These are phyloP conservation scores for Leccinum subgranulosum DNA, from an alignment of 768 basidiomycete genomes.

Conservation along the genomic window DNA sequence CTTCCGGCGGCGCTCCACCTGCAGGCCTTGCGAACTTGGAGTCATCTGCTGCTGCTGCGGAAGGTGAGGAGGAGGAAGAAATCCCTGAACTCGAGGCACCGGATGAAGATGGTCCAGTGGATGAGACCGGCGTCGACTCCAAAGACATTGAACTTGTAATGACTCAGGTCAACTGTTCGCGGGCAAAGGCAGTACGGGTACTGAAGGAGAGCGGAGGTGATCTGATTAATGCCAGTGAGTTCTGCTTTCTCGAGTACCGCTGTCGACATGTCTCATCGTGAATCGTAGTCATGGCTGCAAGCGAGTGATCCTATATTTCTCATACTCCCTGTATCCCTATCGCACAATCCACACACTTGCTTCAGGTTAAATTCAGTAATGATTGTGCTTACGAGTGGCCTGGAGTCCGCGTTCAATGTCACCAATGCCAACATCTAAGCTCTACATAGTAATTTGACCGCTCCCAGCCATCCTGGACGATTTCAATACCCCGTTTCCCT, in stretches of 20 bases:
- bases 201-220: constrained; percentile 92
- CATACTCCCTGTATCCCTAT: constrained; percentile 32
- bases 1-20: constrained; percentile 43
- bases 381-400: constrained; percentile 4
- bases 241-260: neutral
- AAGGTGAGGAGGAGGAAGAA: constrained; percentile 69
- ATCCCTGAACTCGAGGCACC: constrained; percentile 80
- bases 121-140: constrained; percentile 86
- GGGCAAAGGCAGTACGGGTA: constrained; percentile 88
- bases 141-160: constrained; percentile 97
- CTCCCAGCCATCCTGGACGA: constrained; percentile 80
- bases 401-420: constrained; percentile 10
- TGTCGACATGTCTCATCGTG: constrained; percentile 10
- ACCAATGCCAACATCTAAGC: constrained; percentile 55
- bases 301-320: constrained; percentile 57
- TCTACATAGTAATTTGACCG: constrained; percentile 88
- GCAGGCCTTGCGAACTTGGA: constrained; percentile 47
- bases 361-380: constrained; percentile 2
- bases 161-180: constrained; percentile 81
- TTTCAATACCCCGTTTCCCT: constrained; percentile 50
- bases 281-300: constrained; percentile 82
- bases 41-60: constrained; percentile 45
- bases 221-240: constrained; percentile 95
- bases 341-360: constrained; percentile 22
- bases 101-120: constrained; percentile 78